Base-by-base conservation (phyloP, 148 eudicot species). In the Silene uniflora region DNA sequence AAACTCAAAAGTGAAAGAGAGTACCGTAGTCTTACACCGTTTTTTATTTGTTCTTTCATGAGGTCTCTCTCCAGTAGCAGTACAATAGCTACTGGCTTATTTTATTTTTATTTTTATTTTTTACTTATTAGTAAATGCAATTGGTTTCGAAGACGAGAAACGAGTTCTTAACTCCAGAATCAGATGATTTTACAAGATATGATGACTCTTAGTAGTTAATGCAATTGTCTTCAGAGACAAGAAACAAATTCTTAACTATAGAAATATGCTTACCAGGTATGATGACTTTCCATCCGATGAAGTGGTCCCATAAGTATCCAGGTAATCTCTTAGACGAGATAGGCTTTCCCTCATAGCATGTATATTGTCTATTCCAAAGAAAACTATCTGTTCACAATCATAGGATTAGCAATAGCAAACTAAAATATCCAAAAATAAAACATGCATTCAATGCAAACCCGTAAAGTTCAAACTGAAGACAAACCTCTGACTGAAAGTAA, bases 341-440 rank as follows among this genome's bases (percentile, higher is more conserved):
- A 96, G 87, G 84, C 99, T 96, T 71, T 96, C 99, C 81, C 99
- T 85, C 99, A 96, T 96, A 21, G 97, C 97, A 85, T 96, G 99
- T 77, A 96, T 92, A 78, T 96, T 96, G 85, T 96, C 98, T 77
- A 96, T 92, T 71, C 99, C 99, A 82, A 96, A 87, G 83, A 96
- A 96, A 62, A 96, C 97, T 81, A 96, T 91, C 99, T 96, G 88
- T 74, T 75, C 78, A 82, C 74, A 46, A 86, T 32, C 27, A 21
- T 39, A 76, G 58, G 29, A 76, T 54, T 6, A 78, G 47, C 71
- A 42, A 70, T 77, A 21, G 77, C 77, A 61, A 79, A 62, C 59
- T 29, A 39, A 32, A 46, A 63, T 27, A 14, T 49, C 73, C 29
- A 70, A 25, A 77, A 46, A 35, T 35, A 6, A 71, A 12, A 62